phyloP scores from a whole-genome alignment of 2,329 filamentous ascomycete genomes.

The Penicillium sumatraense region DNA sequence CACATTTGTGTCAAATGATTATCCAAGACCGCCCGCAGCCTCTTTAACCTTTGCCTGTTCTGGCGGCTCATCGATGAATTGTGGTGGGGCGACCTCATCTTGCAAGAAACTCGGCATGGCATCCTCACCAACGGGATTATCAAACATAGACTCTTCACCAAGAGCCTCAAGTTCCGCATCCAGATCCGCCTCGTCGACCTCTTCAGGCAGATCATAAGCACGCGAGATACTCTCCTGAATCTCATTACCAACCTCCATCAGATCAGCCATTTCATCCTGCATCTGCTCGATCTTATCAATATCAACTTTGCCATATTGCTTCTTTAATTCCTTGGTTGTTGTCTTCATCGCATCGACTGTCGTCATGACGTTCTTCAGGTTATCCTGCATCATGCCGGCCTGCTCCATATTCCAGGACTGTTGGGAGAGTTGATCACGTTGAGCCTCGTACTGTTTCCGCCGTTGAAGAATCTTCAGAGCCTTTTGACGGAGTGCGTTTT shows the following conservation, averaged over 20 bases:
- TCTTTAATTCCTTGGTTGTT: constrained; percentile 87
- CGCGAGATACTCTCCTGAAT: constrained; percentile 93
- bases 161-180: constrained; percentile 96
- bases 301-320: constrained; percentile 96
- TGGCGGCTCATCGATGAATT: constrained; percentile 92
- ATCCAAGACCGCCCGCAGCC: constrained; percentile 59
- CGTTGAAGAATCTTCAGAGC: constrained; percentile 92
- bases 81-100: constrained; percentile 79
- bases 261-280: constrained; percentile 98
- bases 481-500: constrained; percentile 89
- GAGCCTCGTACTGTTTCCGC: constrained; percentile 89
- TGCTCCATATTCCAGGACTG: constrained; percentile 99
- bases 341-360: constrained; percentile 98
- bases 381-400: constrained; percentile 97
- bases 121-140: constrained; percentile 66
- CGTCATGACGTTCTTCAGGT: constrained; percentile 97
- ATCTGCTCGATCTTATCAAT: constrained; percentile 96
- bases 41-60: constrained; percentile 79
- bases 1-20: constrained; percentile 13
- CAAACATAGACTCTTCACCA: constrained; percentile 90
- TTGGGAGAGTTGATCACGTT: constrained; percentile 89
- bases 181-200: constrained; percentile 94
- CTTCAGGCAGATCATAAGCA: constrained; percentile 93
- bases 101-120: constrained; percentile 82
- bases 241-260: constrained; percentile 97